Conservation (phyloP, 164 flowering plant genomes). For the Malania oleifera region DNA sequence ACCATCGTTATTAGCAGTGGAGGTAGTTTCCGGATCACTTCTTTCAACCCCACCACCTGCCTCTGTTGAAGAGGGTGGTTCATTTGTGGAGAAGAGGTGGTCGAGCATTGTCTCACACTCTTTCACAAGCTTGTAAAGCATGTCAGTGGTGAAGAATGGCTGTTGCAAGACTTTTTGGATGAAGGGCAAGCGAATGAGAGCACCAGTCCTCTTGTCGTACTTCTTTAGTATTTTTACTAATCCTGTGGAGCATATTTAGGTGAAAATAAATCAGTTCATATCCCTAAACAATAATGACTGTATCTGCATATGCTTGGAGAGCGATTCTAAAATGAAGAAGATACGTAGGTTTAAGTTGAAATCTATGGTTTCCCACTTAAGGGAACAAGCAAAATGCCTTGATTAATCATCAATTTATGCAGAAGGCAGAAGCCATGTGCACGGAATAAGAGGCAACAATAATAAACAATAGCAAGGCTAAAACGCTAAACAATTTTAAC, state of each 20-base stretch:
- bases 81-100: constrained; percentile 34
- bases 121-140: constrained; percentile 65
- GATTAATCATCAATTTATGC: too few species aligned
- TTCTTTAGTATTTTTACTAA: constrained; percentile 80
- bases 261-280: background rate
- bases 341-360: too few species aligned
- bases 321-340: too few species aligned
- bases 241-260: constrained; percentile 33
- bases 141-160: constrained; percentile 75
- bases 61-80: constrained; percentile 18
- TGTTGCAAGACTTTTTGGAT: constrained; percentile 76
- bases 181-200: constrained; percentile 70
- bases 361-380: too few species aligned
- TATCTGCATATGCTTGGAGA: too few species aligned
- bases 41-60: constrained; percentile 16
- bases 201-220: constrained; percentile 78
- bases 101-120: constrained; percentile 73
- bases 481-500: too few species aligned
- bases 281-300: too few species aligned
- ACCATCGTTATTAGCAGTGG: constrained; percentile 16
- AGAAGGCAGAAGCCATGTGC: too few species aligned
- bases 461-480: too few species aligned
- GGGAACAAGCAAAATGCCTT: too few species aligned
- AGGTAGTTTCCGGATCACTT: constrained; percentile 13
- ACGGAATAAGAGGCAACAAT: too few species aligned